Percentiles rank a stretch among this genome's conserved stretches.
phyloP scores from a whole-genome alignment of 257 asterid species.

The Scutellaria minor region DNA sequence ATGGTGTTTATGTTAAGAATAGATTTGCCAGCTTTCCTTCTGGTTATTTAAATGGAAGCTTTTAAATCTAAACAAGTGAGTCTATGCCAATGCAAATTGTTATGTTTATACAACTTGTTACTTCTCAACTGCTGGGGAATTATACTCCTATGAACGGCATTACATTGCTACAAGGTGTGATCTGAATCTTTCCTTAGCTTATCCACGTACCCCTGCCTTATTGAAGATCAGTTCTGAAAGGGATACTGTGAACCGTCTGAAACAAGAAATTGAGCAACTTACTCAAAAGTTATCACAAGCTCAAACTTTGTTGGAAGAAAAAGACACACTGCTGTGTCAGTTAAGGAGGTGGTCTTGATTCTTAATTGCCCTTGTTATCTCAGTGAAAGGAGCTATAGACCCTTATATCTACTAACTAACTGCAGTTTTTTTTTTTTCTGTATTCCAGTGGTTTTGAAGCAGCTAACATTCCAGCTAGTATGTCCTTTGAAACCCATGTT shows the following conservation, averaged over 20 bases:
- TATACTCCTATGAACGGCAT: constrained; percentile 30
- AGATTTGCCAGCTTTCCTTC: constrained; percentile 21
- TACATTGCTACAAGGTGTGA: neutral
- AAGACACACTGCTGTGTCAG: constrained; percentile 59
- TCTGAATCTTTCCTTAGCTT: constrained; percentile 71
- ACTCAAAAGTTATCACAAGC: constrained; percentile 72
- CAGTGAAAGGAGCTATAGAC: neutral
- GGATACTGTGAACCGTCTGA: constrained; percentile 67
- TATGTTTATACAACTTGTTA: neutral
- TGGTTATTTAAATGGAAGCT: neutral
- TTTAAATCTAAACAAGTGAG: neutral
- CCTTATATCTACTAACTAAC: constrained; percentile 28
- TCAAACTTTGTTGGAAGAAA: constrained; percentile 72
- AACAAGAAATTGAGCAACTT: constrained; percentile 81
- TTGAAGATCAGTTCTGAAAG: constrained; percentile 88
- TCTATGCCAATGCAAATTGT: constrained; percentile 5
- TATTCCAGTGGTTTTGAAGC: constrained; percentile 58
- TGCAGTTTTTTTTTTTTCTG: constrained; percentile 15
- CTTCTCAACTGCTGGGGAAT: constrained; percentile 14
- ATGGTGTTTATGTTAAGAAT: constrained; percentile 10
- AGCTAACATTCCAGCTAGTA: constrained; percentile 36
- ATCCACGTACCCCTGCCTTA: constrained; percentile 89
- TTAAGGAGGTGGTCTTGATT: constrained; percentile 58
- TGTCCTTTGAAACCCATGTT: constrained; percentile 37
- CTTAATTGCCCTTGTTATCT: constrained; percentile 30